Evolutionary conservation across 2,329 filamentous ascomycete genomes (phyloP).

Genomic region (Aureobasidium pullulans): DNA sequence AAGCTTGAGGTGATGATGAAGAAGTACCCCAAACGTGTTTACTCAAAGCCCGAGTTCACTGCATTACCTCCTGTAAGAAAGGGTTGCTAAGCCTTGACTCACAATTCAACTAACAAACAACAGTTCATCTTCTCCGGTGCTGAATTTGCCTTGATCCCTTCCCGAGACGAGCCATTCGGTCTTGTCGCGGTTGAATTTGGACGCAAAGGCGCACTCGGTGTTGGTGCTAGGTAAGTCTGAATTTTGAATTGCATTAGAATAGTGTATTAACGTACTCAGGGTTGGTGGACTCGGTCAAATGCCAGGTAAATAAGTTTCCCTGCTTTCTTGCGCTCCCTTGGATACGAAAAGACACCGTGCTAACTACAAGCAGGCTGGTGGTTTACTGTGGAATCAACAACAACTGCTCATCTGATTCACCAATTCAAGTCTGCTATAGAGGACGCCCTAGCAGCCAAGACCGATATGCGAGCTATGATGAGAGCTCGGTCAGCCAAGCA

Average conservation of each 20-base stretch:
- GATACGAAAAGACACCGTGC: not conserved
- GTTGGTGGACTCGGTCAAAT: constrained; percentile 63
- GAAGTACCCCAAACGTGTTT: constrained; percentile 57
- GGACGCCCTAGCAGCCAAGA: constrained; percentile 52
- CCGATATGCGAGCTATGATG: constrained; percentile 52
- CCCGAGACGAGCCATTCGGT: constrained; percentile 63
- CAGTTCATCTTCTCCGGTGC: constrained; percentile 58
- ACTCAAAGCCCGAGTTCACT: constrained; percentile 60
- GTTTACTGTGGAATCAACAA: constrained; percentile 60
- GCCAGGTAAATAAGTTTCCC: constrained; percentile 41
- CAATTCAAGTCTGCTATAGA: constrained; percentile 60
- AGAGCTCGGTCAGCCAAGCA: constrained; percentile 58
- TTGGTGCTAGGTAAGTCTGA: constrained; percentile 41
- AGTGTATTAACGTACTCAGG: constrained; percentile 24
- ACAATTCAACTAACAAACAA: not conserved
- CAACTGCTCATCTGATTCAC: constrained; percentile 54
- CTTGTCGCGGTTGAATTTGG: constrained; percentile 63
- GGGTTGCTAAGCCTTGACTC: not conserved
- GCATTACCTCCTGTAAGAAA: constrained; percentile 44
- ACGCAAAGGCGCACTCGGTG: constrained; percentile 59
- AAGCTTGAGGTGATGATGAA: constrained; percentile 61
- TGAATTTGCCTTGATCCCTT: constrained; percentile 61
- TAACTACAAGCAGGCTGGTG: constrained; percentile 30
- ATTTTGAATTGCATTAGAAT: too few relatives aligned
- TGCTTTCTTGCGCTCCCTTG: too few relatives aligned